phyloP scores from a whole-genome alignment of 2,329 filamentous ascomycete species.

The Aspergillus sp. region DNA sequence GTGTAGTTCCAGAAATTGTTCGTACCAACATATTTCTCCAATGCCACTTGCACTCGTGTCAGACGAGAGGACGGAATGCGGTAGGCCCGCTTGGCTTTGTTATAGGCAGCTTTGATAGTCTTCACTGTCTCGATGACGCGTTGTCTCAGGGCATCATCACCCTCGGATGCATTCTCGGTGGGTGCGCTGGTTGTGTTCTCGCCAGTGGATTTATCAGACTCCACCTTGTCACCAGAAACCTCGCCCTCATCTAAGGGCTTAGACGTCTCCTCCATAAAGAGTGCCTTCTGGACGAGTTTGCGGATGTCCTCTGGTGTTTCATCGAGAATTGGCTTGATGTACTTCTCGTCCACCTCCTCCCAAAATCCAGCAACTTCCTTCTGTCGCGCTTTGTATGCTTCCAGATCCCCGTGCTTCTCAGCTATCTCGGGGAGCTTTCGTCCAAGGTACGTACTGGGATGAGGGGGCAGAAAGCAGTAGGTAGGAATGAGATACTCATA shows the following conservation, averaged over 20 bases:
- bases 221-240: constrained; percentile 14
- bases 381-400: constrained; percentile 66
- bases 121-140: constrained; percentile 66
- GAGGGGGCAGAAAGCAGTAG: constrained; percentile 87
- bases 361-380: constrained; percentile 79
- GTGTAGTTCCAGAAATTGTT: constrained; percentile 98
- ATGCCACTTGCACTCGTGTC: constrained; percentile 68
- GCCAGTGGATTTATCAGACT: not conserved
- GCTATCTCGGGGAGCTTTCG: constrained; percentile 77
- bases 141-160: constrained; percentile 22
- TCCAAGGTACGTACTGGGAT: constrained; percentile 81
- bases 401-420: constrained; percentile 68
- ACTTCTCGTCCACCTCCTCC: constrained; percentile 74
- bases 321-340: constrained; percentile 67
- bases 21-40: constrained; percentile 77
- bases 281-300: constrained; percentile 38
- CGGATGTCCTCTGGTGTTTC: constrained; percentile 41
- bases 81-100: constrained; percentile 78
- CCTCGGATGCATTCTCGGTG: not conserved
- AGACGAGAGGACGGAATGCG: constrained; percentile 72
- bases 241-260: constrained; percentile 13
- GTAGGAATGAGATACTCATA: constrained; percentile 97
- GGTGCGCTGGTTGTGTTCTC: not conserved
- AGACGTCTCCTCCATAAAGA: constrained; percentile 35
- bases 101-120: constrained; percentile 76